Conservation (phyloP, 192 early-diverging fungal genomes). For the Pilaira anomala region DNA sequence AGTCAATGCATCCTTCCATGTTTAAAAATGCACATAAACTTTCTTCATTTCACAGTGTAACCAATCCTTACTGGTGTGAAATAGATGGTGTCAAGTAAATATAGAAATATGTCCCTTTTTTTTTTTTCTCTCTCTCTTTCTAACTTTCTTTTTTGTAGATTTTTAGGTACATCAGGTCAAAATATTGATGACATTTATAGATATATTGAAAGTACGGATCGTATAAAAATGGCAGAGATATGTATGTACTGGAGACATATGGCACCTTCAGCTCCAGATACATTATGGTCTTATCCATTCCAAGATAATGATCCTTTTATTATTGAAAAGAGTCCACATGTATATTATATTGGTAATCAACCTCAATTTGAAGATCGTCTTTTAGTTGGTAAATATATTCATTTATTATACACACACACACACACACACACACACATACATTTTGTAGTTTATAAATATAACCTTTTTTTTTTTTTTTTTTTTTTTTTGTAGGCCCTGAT, state of each 20-base stretch:
- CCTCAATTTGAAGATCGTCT: slow-evolving; percentile 58
- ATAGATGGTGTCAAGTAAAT: slow-evolving; percentile 64
- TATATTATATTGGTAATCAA: slow-evolving; percentile 94
- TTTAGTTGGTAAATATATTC: slow-evolving; percentile 41
- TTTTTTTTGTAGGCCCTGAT: slow-evolving; percentile 38
- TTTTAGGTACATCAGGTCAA: slow-evolving; percentile 85
- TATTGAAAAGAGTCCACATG: slow-evolving; percentile 64
- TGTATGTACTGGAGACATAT: slow-evolving; percentile 84
- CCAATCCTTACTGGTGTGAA: slow-evolving; percentile 78
- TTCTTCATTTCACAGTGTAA: slow-evolving; percentile 63
- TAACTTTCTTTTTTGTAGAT: slow-evolving; percentile 31
- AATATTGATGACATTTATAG: slow-evolving; percentile 81
- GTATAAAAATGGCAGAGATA: slow-evolving; percentile 67
- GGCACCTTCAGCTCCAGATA: slow-evolving; percentile 92
- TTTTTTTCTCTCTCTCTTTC: too few species aligned
- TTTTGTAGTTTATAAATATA: slow-evolving; percentile 1
- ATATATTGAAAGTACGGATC: slow-evolving; percentile 55
- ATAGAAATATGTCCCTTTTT: not conserved
- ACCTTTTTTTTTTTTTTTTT: slow-evolving; percentile 20
- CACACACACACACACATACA: not conserved
- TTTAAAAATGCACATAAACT: slow-evolving; percentile 59
- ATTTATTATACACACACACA: slow-evolving; percentile 9
- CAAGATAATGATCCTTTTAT: slow-evolving; percentile 86
- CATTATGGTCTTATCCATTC: slow-evolving; percentile 93
- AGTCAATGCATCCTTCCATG: slow-evolving; percentile 72